A percentile compares a stretch with the other conserved stretches of the same genome.
Conservation (phyloP, 257 asterid genomes). For the Lycium ferocissimum region DNA sequence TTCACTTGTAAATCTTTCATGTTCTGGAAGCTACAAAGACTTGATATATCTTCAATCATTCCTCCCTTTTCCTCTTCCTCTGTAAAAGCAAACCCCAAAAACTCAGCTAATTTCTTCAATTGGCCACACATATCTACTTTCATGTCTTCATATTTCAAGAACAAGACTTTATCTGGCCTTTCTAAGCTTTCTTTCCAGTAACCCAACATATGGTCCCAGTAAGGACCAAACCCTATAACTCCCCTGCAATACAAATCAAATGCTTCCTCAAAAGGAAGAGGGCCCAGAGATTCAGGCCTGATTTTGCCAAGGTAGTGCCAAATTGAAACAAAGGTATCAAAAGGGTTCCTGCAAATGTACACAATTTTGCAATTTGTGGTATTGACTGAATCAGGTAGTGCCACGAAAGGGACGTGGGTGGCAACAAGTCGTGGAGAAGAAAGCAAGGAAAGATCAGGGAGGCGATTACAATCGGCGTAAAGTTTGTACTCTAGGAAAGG, state of each 20-base stretch:
- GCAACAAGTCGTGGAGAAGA: conserved; percentile 50
- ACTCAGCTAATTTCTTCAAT: conserved; percentile 49
- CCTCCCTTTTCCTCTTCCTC: conserved; percentile 49
- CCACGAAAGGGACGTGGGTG: conserved; percentile 47
- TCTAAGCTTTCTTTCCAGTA: conserved; percentile 51
- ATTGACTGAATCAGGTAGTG: conserved; percentile 44
- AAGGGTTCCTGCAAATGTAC: conserved; percentile 58
- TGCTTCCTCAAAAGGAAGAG: conserved; percentile 34
- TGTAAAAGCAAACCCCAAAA: conserved; percentile 55
- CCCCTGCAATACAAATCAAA: conserved; percentile 52
- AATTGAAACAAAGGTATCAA: conserved; percentile 50
- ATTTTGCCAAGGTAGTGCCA: conserved; percentile 44
- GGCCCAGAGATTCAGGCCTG: conserved; percentile 31
- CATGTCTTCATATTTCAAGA: conserved; percentile 62
- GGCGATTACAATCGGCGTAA: conserved; percentile 25
- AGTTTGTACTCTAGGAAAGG: conserved; percentile 56
- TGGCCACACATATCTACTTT: conserved; percentile 33
- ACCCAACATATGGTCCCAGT: conserved; percentile 69
- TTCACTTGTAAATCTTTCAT: conserved; percentile 56
- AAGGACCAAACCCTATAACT: conserved; percentile 52
- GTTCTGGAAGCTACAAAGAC: conserved; percentile 52
- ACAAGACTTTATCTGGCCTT: conserved; percentile 48
- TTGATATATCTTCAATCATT: conserved; percentile 42
- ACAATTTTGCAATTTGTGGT: conserved; percentile 41
- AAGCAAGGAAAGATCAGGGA: conserved; percentile 37